Conservation (phyloP, 1,284 basidiomycete species). For the Mycocalia duriaeana region DNA sequence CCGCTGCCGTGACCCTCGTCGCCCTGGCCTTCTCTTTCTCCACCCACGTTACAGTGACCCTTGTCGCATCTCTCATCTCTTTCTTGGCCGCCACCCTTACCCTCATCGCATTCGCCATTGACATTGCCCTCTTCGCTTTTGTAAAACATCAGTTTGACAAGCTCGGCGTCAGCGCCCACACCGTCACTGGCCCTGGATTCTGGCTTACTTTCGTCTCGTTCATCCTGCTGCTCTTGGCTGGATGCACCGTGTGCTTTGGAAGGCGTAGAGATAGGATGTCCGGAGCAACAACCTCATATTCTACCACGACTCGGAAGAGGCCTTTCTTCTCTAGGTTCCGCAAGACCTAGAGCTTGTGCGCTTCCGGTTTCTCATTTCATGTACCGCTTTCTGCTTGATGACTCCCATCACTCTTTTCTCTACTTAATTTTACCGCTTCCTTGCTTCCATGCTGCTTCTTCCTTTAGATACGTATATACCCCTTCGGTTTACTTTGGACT, state of each 20-base stretch:
- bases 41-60: conserved; percentile 51
- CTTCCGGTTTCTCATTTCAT: too few species aligned
- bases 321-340: conserved; percentile 11
- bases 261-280: conserved; percentile 48
- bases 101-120: conserved; percentile 66
- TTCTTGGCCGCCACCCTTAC: conserved; percentile 64
- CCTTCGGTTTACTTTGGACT: too few species aligned
- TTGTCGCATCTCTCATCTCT: conserved; percentile 55
- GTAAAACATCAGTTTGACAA: conserved; percentile 51
- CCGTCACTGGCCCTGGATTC: conserved; percentile 59
- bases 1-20: conserved; percentile 56
- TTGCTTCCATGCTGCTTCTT: neutral
- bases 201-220: conserved; percentile 72
- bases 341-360: conserved; percentile 4
- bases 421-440: neutral
- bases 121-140: conserved; percentile 67
- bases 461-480: too few species aligned
- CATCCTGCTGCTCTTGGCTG: conserved; percentile 57
- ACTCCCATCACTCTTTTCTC: too few species aligned
- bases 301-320: conserved; percentile 6
- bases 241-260: conserved; percentile 66
- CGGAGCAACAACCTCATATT: conserved; percentile 29
- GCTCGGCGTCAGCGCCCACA: conserved; percentile 40
- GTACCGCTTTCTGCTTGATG: too few species aligned
- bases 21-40: conserved; percentile 62